Percentiles rank a stretch among this genome's conserved stretches.
Evolutionary conservation across 257 asterid genomes (phyloP).

Genomic region (Misopates orontium): DNA sequence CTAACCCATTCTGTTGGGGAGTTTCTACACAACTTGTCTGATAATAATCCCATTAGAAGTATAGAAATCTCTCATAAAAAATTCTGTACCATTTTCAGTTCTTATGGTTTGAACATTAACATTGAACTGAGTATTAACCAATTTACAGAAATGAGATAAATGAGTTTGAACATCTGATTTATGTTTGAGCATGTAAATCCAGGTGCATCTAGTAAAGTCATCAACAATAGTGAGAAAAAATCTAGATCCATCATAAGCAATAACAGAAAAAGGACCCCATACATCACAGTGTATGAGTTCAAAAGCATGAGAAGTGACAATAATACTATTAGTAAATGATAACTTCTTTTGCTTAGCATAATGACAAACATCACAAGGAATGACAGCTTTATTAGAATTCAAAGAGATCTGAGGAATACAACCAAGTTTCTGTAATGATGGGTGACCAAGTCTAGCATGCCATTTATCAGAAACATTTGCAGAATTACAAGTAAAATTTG

Average conservation of each 20-base stretch:
- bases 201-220: not conserved
- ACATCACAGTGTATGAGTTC: no score
- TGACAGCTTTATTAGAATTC: no score
- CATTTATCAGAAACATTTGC: not conserved
- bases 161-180: no score
- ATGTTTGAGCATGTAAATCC: no score
- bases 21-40: not conserved
- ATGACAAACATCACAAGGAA: not conserved
- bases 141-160: not conserved
- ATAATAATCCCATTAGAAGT: not conserved
- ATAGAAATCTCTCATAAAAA: not conserved
- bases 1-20: not conserved
- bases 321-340: not conserved
- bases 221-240: not conserved
- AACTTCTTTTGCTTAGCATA: not conserved
- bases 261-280: no score
- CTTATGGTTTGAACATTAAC: not conserved
- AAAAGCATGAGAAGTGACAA: not conserved
- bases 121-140: not conserved
- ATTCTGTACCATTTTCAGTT: not conserved
- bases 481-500: not conserved
- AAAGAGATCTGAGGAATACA: no score
- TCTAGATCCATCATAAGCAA: no score
- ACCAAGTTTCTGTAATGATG: no score
- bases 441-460: not conserved